Base-by-base conservation (phyloP, 192 early-diverging fungal genomes). In the Diversispora epigaea region DNA sequence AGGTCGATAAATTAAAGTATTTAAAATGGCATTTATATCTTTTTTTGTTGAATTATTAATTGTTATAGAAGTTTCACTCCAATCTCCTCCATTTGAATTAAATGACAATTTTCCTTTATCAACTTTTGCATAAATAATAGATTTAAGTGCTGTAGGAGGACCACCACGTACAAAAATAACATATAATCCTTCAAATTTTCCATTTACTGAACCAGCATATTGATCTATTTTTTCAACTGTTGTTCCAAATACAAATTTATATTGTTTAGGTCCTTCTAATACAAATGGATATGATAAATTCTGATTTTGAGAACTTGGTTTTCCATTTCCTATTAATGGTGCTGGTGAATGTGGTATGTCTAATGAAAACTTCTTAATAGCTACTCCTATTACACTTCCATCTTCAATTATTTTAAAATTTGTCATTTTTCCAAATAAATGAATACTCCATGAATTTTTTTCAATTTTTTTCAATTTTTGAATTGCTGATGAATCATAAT, bases 391-490 rank as follows among this genome's bases (percentile, higher is more conserved):
- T 0, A 88, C 80, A 77, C 85, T 86, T 4, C 80, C 81, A 7
- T 78, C 68, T 45, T 85, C 80, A 9, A 88, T 82, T 0, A 80
- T 60, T 57, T 83, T 73, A 70, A 76, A 71, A 64, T 86, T 86
- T 4, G 87, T 88, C 77, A 85, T 82, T 61, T 86, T 88, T 14
- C 87, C 87, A 71, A 85, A 88, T 58, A 88, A 68, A 61, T 88
- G 85, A 10, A 86, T 79, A 9, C 81, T 85, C 76, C 86, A 84
- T 2, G 81, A 80, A 17, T 65, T 75, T 19, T 71, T 65, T 40
- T 81, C 82, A 0, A 85, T 73, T 11, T 76, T 75, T 1, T 63
- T 64, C 17, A 88, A 39, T 60, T 84, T 81, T 47, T 81, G 73
- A 44, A 80, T 77, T 19, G 87, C 77, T 4, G 77, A 60, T 6